Base-by-base conservation (phyloP, 768 basidiomycete genomes). In the Boletus sp. region DNA sequence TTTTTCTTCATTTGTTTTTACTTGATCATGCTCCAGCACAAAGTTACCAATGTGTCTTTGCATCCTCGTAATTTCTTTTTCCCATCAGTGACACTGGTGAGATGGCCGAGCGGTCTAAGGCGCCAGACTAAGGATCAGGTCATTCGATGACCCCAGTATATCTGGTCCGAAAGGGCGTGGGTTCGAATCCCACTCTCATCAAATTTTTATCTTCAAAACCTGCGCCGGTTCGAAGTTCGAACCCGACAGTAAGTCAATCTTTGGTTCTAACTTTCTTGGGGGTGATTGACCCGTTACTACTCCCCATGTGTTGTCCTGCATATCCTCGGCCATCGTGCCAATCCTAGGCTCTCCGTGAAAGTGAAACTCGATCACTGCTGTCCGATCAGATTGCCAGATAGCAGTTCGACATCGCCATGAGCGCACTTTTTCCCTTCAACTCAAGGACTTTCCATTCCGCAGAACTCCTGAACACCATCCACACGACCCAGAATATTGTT, bases 71-170 rank as follows among this genome's bases (percentile, higher is more conserved):
- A 1, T 5, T 35, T 15, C 7, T 7, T 35, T 35, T 0, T 19
- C 10, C n/a, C 19, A 39, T 11, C 38, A 19, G 19, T 10, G 2
- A 5, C 19, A 6, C 19, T 39, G 59, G 67, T 50, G 59, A 78
- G 76, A 79, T 80, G 79, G 79, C 79, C 79, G 79, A 80, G 79
- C 76, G 79, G 79, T 80, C 78, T 72, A 80, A 78, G 79, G 79
- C 79, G 79, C 80, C 79, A 79, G 79, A 80, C 79, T 80, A 79
- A 78, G 78, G 75, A 71, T 10, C 27, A 70, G 65, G 68, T 68
- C 66, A 62, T 63, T 17, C 1, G 57, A 64, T 69, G 66, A 65
- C 63, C 65, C 63, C 2, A 32, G 63, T 3, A 44, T 56, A 70
- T 70, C 69, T 70, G 69, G 69, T 72, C 68, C 70, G 69, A 70